A percentile compares a stretch with the other conserved stretches of the same genome.
phyloP scores from a whole-genome alignment of 495 filamentous ascomycete genomes.

The Aspergillus biplanus region DNA sequence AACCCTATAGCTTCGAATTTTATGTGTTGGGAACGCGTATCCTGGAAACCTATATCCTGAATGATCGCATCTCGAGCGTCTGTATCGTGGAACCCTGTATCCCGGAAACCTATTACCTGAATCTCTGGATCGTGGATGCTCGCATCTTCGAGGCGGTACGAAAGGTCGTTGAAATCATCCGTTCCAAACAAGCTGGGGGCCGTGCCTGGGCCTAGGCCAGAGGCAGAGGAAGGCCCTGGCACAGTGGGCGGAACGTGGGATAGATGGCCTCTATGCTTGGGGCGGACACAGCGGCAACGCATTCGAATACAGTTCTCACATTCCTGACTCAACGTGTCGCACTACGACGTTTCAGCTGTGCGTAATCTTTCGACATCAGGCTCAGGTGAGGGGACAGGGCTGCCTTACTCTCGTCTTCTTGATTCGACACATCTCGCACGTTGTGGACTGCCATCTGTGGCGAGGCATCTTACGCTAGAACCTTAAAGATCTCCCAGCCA shows the following conservation, averaged over 20 bases:
- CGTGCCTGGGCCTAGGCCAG: neutral
- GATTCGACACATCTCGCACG: neutral
- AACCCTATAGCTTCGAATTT: neutral
- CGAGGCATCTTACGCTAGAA: neutral
- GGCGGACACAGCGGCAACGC: neutral
- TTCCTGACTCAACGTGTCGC: neutral
- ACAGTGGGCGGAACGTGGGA: neutral
- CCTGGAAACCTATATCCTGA: neutral
- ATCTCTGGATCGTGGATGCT: neutral
- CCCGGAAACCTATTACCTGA: neutral
- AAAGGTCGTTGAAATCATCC: neutral
- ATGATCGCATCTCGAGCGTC: no score
- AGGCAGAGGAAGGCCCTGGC: neutral
- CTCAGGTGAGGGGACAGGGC: no score
- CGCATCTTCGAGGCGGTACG: neutral
- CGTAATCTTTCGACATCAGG: no score
- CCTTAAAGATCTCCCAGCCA: neutral
- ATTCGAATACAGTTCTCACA: neutral
- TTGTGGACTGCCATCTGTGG: neutral
- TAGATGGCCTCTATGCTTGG: neutral
- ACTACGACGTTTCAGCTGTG: neutral
- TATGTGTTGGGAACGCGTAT: neutral
- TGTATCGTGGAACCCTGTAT: neutral
- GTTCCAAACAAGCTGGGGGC: neutral
- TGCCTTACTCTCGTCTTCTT: neutral